Conservation (phyloP, 2,329 filamentous ascomycete genomes). For the Aspergillus piperis region DNA sequence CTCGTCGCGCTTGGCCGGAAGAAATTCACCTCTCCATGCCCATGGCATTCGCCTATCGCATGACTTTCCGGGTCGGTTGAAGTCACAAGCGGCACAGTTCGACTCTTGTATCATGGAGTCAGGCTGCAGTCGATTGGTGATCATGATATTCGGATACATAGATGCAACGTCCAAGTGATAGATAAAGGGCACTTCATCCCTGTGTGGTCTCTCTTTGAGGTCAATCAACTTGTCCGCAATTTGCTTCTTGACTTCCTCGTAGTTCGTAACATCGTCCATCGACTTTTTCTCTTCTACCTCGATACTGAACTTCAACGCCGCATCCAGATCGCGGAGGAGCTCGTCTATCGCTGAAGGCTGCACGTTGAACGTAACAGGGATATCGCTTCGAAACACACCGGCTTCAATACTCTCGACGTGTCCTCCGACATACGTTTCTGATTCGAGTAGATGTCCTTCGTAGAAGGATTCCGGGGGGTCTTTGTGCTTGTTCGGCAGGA, state of each 20-base stretch:
- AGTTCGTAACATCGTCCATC: slow-evolving; percentile 76
- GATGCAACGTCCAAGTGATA: slow-evolving; percentile 98
- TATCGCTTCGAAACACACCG: slow-evolving; percentile 93
- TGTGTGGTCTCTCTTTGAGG: slow-evolving; percentile 79
- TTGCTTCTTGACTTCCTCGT: slow-evolving; percentile 79
- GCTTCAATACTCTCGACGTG: slow-evolving; percentile 99
- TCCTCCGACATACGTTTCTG: slow-evolving; percentile 95
- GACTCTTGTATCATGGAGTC: slow-evolving; percentile 99
- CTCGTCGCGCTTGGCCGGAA: slow-evolving; percentile 93
- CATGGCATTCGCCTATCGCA: slow-evolving; percentile 93
- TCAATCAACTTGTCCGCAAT: slow-evolving; percentile 70
- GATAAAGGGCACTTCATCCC: slow-evolving; percentile 83
- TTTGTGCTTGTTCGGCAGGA: slow-evolving; percentile 94
- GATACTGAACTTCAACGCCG: slow-evolving; percentile 84
- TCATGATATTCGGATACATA: slow-evolving; percentile 99
- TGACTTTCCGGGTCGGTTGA: slow-evolving; percentile 95
- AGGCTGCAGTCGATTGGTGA: slow-evolving; percentile 92
- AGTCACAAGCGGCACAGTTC: slow-evolving; percentile 95
- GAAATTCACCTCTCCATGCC: slow-evolving; percentile 97
- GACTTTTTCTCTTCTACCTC: slow-evolving; percentile 81
- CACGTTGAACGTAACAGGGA: slow-evolving; percentile 91
- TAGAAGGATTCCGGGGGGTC: slow-evolving; percentile 91
- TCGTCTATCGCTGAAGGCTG: slow-evolving; percentile 88
- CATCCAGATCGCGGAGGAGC: slow-evolving; percentile 80
- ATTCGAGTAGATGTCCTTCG: slow-evolving; percentile 93